A percentile compares a stretch with the other conserved stretches of the same genome.
Evolutionary conservation across 2,329 filamentous ascomycete species (phyloP).

Genomic region (Hymenoscyphus fraxineus): DNA sequence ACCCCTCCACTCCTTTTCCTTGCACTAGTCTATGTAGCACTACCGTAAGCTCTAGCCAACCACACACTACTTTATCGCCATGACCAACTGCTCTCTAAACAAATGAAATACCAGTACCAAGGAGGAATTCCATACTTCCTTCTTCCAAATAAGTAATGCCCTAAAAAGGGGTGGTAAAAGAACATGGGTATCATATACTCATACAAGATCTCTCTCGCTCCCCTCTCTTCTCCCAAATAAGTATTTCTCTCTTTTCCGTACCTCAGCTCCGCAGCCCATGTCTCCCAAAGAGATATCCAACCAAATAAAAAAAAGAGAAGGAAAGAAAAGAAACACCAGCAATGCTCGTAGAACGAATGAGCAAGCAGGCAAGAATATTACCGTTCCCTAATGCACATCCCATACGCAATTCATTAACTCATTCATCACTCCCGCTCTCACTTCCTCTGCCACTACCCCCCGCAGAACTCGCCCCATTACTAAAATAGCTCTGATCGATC

Average conservation of each 20-base stretch:
- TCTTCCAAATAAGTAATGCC: not conserved
- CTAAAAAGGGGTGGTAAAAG: conserved; percentile 10
- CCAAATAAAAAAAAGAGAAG: not conserved
- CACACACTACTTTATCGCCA: not conserved
- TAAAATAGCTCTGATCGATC: conserved; percentile 66
- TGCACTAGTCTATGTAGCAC: not conserved
- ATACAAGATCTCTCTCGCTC: conserved; percentile 10
- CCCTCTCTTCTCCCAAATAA: not conserved
- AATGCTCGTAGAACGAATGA: conserved; percentile 2
- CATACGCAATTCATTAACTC: not conserved
- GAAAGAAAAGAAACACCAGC: not conserved
- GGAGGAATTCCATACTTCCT: not conserved
- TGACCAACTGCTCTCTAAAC: not conserved
- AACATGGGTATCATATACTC: conserved; percentile 21
- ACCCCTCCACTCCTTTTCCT: not conserved
- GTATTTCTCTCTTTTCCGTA: too few species aligned
- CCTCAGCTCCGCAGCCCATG: too few species aligned
- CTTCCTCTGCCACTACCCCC: conserved; percentile 18
- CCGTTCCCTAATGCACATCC: not conserved
- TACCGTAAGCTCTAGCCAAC: not conserved
- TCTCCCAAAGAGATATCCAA: not conserved
- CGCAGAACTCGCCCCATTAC: conserved; percentile 20
- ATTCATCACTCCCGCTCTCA: conserved; percentile 12
- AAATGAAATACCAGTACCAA: conserved; percentile 6
- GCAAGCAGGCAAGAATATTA: not conserved